A percentile compares a stretch with the other conserved stretches of the same genome.
These are phyloP conservation scores for Nemophila menziesii DNA, from an alignment of 257 asterid species.

Conservation along the genomic window DNA sequence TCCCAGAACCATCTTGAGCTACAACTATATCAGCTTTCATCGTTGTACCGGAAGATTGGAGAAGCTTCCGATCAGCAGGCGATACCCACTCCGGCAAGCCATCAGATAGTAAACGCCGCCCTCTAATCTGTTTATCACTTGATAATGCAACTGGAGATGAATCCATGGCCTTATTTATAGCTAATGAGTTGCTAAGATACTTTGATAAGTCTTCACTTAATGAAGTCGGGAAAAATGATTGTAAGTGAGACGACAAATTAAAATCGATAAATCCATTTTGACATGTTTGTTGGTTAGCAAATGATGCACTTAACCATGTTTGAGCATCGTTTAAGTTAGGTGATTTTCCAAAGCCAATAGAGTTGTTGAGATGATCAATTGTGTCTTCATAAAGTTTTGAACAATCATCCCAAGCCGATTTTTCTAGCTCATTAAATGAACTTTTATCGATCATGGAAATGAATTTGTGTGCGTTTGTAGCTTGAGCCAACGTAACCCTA, in stretches of 20 bases:
- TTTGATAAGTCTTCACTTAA: slow-evolving; percentile 17
- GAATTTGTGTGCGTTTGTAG: slow-evolving; percentile 21
- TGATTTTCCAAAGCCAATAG: neutral
- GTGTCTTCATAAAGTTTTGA: slow-evolving; percentile 39
- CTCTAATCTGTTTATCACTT: neutral
- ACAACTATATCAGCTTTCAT: slow-evolving; percentile 31
- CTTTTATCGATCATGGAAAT: slow-evolving; percentile 23
- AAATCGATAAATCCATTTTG: slow-evolving; percentile 44
- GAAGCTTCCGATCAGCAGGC: slow-evolving; percentile 26
- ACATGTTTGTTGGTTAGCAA: slow-evolving; percentile 54
- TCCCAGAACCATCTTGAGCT: slow-evolving; percentile 62
- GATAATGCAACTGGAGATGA: neutral
- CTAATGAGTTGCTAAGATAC: slow-evolving; percentile 45
- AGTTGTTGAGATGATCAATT: slow-evolving; percentile 22
- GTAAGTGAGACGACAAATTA: slow-evolving; percentile 19
- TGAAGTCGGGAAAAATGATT: slow-evolving; percentile 8
- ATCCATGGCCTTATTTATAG: slow-evolving; percentile 33
- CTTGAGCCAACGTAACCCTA: slow-evolving; percentile 29
- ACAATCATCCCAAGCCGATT: slow-evolving; percentile 45
- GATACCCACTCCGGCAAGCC: slow-evolving; percentile 41
- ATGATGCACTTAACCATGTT: slow-evolving; percentile 61
- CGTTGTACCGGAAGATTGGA: slow-evolving; percentile 14
- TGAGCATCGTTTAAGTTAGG: slow-evolving; percentile 26
- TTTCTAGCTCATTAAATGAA: slow-evolving; percentile 27
- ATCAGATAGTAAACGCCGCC: slow-evolving; percentile 1